A percentile compares a stretch with the other conserved stretches of the same genome.
These are phyloP conservation scores for Ceratobasidium sp. DNA, from an alignment of 1,284 basidiomycete genomes.

Conservation along the genomic window DNA sequence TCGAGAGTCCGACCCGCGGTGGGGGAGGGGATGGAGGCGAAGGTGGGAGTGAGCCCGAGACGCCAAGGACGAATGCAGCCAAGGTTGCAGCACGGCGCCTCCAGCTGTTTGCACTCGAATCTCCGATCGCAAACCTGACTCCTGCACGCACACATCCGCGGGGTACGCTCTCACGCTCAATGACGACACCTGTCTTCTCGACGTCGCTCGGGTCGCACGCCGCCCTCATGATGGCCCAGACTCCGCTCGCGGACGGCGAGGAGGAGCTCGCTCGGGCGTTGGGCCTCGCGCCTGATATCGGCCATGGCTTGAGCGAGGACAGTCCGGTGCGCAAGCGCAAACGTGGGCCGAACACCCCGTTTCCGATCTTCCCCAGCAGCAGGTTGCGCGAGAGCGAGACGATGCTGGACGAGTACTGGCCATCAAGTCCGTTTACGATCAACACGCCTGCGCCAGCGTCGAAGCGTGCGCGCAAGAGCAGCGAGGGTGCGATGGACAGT, in stretches of 20 bases:
- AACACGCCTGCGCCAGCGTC: constrained; percentile 39
- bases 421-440: constrained; percentile 41
- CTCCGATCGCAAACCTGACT: constrained; percentile 35
- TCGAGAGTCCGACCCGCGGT: constrained; percentile 32
- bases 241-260: constrained; percentile 37
- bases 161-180: constrained; percentile 31
- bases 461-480: constrained; percentile 36
- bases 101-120: constrained; percentile 42
- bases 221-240: constrained; percentile 24
- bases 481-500: constrained; percentile 15
- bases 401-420: constrained; percentile 35
- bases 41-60: constrained; percentile 40
- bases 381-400: constrained; percentile 37
- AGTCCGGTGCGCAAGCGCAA: constrained; percentile 39
- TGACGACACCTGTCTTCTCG: constrained; percentile 37
- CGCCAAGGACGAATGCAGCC: constrained; percentile 41
- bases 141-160: constrained; percentile 22
- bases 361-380: constrained; percentile 42
- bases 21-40: constrained; percentile 14
- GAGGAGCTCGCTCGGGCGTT: constrained; percentile 40
- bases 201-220: constrained; percentile 34
- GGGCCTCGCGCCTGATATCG: constrained; percentile 41
- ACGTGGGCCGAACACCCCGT: constrained; percentile 34
- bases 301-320: constrained; percentile 32
- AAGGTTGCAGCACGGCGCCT: constrained; percentile 43